Conservation (phyloP, 257 asterid genomes). For the Henckelia pumila region DNA sequence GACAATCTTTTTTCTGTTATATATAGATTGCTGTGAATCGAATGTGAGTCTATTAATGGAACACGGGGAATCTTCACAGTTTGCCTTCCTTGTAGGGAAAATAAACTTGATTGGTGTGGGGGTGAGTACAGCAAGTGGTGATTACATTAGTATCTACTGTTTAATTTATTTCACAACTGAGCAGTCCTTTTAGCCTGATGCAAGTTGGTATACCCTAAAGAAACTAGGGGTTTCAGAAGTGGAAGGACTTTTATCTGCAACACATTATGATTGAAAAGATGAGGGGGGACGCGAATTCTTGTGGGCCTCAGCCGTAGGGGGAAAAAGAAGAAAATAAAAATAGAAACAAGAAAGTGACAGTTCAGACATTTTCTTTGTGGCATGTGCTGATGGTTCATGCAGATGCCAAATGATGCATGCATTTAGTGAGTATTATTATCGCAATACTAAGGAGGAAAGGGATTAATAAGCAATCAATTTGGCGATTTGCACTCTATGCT, state of each 20-base stretch:
- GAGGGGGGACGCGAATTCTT: not conserved
- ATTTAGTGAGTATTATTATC: not conserved
- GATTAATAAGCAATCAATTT: not conserved
- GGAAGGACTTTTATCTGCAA: slow-evolving; percentile 19
- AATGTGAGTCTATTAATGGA: slow-evolving; percentile 14
- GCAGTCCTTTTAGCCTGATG: slow-evolving; percentile 23
- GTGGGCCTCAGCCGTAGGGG: not conserved
- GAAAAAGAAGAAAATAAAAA: too few species aligned
- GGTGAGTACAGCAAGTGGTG: slow-evolving; percentile 13
- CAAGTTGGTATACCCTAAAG: slow-evolving; percentile 33
- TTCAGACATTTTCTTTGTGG: not conserved
- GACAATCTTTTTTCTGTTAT: slow-evolving; percentile 13
- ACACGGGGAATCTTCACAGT: not conserved
- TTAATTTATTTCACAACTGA: slow-evolving; percentile 20
- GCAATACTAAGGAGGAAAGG: not conserved
- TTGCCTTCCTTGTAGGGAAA: not conserved
- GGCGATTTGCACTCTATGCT: not conserved
- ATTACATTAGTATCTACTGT: slow-evolving; percentile 6
- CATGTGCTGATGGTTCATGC: not conserved
- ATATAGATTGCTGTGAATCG: slow-evolving; percentile 18
- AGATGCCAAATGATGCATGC: not conserved
- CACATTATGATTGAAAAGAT: not conserved
- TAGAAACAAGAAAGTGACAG: not conserved
- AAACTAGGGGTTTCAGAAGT: slow-evolving; percentile 25
- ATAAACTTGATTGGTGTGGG: not conserved